phyloP scores from a whole-genome alignment of 108 stramenopile species.

The Discostella pseudostelligera region DNA sequence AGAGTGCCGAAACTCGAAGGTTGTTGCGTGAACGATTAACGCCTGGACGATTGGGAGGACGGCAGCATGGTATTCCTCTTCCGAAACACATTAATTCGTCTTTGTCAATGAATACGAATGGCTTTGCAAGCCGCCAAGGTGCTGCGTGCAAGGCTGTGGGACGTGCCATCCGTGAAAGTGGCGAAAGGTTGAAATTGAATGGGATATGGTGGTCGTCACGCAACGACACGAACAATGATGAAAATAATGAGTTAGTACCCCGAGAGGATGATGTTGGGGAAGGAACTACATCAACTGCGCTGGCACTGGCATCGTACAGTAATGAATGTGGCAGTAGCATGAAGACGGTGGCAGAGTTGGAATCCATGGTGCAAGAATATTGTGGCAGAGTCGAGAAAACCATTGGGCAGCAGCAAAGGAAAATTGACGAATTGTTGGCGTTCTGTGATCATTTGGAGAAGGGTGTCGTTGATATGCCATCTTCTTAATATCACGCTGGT shows the following conservation, averaged over 20 bases:
- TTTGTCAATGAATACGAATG: constrained; percentile 14
- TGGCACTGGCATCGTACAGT: neutral
- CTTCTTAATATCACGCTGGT: neutral
- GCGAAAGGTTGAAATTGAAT: constrained; percentile 54
- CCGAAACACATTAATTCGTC: neutral
- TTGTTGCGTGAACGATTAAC: constrained; percentile 30
- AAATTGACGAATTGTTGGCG: constrained; percentile 65
- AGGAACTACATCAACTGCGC: neutral
- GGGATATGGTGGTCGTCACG: constrained; percentile 52
- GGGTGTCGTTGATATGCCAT: neutral
- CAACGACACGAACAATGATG: constrained; percentile 2
- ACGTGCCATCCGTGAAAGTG: constrained; percentile 62
- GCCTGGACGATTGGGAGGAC: neutral
- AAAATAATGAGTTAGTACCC: no score
- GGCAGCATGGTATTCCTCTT: constrained; percentile 2
- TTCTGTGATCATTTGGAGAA: constrained; percentile 73
- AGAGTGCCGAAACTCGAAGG: constrained; percentile 40
- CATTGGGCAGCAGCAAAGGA: constrained; percentile 56
- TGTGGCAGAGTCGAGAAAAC: constrained; percentile 70
- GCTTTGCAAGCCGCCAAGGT: constrained; percentile 39
- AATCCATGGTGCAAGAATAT: constrained; percentile 70
- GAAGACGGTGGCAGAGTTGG: constrained; percentile 45
- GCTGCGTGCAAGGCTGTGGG: constrained; percentile 47
- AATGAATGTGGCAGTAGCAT: constrained; percentile 4
- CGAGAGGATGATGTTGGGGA: constrained; percentile 2